Evolutionary conservation across 1,284 basidiomycete species (phyloP).

Genomic region (Ustilago tritici): DNA sequence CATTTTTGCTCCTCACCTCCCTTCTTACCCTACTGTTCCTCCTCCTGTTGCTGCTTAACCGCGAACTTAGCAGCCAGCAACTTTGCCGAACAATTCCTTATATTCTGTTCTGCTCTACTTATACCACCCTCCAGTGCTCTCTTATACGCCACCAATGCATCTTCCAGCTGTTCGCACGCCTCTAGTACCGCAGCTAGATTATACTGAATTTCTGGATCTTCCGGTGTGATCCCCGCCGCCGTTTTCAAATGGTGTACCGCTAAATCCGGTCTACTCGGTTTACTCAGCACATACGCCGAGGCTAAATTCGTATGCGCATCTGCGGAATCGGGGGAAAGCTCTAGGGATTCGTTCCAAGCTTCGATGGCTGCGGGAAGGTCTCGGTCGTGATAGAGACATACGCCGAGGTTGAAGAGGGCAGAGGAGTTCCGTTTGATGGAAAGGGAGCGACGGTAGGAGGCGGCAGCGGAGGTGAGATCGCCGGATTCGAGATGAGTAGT

Average conservation of each 20-base stretch:
- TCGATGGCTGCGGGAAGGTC: conserved; percentile 58
- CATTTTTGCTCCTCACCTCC: background rate
- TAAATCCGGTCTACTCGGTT: conserved; percentile 85
- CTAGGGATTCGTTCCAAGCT: conserved; percentile 62
- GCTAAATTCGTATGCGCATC: conserved; percentile 95
- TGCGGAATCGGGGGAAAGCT: conserved; percentile 83
- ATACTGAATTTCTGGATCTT: conserved; percentile 94
- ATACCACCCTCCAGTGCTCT: conserved; percentile 82
- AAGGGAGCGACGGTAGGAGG: conserved; percentile 82
- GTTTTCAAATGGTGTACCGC: conserved; percentile 82
- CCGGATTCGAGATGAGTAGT: conserved; percentile 89
- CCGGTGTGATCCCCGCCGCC: conserved; percentile 84
- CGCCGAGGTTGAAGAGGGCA: conserved; percentile 87
- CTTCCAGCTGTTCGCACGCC: conserved; percentile 84
- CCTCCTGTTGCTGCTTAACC: conserved; percentile 34
- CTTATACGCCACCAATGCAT: conserved; percentile 83
- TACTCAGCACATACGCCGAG: conserved; percentile 90
- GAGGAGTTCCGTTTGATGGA: conserved; percentile 84
- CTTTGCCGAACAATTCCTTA: conserved; percentile 81
- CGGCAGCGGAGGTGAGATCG: conserved; percentile 83
- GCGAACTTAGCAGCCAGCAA: conserved; percentile 45
- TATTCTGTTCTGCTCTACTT: conserved; percentile 80
- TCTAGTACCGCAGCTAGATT: conserved; percentile 91
- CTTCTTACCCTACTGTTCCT: conserved; percentile 17
- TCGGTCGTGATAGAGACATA: conserved; percentile 89